A percentile compares a stretch with the other conserved stretches of the same genome.
Evolutionary conservation across 2,329 filamentous ascomycete species (phyloP).

Genomic region (Sclerotinia glacialis): DNA sequence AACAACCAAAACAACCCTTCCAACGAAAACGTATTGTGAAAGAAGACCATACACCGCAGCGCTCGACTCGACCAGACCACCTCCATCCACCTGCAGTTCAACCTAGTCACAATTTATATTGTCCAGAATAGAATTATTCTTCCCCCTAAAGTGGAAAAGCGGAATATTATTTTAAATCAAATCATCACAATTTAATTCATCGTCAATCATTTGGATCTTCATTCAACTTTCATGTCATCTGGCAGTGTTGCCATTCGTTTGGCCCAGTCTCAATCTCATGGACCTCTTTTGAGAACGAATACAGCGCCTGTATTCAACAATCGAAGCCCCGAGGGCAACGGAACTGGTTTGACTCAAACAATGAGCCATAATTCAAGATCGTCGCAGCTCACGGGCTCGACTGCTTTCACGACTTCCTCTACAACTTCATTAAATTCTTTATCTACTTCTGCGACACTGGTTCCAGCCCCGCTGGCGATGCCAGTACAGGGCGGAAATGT

Average conservation of each 20-base stretch:
- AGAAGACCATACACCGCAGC: constrained; percentile 14
- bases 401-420: constrained; percentile 47
- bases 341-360: constrained; percentile 34
- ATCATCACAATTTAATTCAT: constrained; percentile 15
- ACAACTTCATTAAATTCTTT: constrained; percentile 39
- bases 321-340: constrained; percentile 27
- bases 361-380: constrained; percentile 46
- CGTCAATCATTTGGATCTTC: constrained; percentile 1
- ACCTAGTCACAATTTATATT: background rate
- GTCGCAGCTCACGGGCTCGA: constrained; percentile 63
- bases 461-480: constrained; percentile 39
- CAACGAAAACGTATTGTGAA: constrained; percentile 18
- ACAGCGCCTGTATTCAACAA: constrained; percentile 37
- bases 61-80: constrained; percentile 13
- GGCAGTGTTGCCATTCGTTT: constrained; percentile 35
- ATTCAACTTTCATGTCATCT: constrained; percentile 35
- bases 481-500: constrained; percentile 56
- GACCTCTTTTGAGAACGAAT: constrained; percentile 37
- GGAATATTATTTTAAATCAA: constrained; percentile 8
- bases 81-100: constrained; percentile 7
- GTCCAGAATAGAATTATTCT: constrained; percentile 8
- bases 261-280: constrained; percentile 38
- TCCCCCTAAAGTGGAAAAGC: constrained; percentile 14
- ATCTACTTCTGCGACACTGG: constrained; percentile 38
- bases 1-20: background rate